These are phyloP conservation scores for Penicillium psychrofluorescens DNA, from an alignment of 495 filamentous ascomycete species.

Conservation along the genomic window DNA sequence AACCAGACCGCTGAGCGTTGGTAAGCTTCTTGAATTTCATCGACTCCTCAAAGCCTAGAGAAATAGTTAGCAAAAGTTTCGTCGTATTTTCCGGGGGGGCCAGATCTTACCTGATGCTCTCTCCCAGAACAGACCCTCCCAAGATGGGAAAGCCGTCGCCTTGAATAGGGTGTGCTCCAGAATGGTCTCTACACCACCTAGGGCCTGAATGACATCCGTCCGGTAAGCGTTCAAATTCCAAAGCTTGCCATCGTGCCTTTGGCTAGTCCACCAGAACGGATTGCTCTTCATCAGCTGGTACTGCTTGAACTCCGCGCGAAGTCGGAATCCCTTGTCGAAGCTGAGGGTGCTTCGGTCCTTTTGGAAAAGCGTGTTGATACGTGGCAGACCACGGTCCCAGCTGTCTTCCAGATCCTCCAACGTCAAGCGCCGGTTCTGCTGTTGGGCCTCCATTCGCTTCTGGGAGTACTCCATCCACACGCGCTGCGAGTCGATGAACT, in stretches of 20 bases:
- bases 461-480: slow-evolving; percentile 99
- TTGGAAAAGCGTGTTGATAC: slow-evolving; percentile 99
- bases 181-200: slow-evolving; percentile 99
- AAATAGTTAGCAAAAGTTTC: no score
- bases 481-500: slow-evolving; percentile 97
- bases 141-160: slow-evolving; percentile 95
- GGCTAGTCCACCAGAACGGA: slow-evolving; percentile 99
- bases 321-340: slow-evolving; percentile 98
- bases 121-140: slow-evolving; percentile 99
- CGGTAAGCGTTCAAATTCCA: slow-evolving; percentile 99
- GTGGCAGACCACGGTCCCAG: slow-evolving; percentile 96
- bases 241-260: slow-evolving; percentile 94
- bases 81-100: no score
- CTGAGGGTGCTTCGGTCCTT: slow-evolving; percentile 96
- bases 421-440: slow-evolving; percentile 92
- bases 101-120: slow-evolving; percentile 40
- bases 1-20: slow-evolving; percentile 94
- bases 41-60: slow-evolving; percentile 58
- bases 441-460: slow-evolving; percentile 93
- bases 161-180: slow-evolving; percentile 98
- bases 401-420: slow-evolving; percentile 97
- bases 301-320: slow-evolving; percentile 93
- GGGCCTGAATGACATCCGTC: slow-evolving; percentile 96
- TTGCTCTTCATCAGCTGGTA: slow-evolving; percentile 99
- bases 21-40: slow-evolving; percentile 99